These are phyloP conservation scores for Linderniella brevidens DNA, from an alignment of 257 asterid species.

Conservation along the genomic window DNA sequence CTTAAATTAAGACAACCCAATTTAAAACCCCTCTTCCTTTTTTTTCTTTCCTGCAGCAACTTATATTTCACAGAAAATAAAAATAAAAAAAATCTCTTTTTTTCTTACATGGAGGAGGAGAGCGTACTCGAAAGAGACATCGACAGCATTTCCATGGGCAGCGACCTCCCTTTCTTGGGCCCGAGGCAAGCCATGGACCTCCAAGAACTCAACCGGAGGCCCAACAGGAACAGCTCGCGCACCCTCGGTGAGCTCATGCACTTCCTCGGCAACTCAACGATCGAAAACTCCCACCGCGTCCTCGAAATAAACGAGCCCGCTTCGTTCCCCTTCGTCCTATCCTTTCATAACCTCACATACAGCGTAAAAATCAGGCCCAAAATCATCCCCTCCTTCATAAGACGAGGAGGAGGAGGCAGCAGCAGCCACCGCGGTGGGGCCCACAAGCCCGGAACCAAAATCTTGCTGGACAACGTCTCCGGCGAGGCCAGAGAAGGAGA, in stretches of 20 bases:
- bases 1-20: too few species aligned
- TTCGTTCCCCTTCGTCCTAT: conserved; percentile 27
- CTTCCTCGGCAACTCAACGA: conserved; percentile 28
- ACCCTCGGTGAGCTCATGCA: conserved; percentile 59
- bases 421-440: too few species aligned
- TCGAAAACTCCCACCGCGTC: conserved; percentile 12
- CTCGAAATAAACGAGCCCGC: conserved; percentile 15
- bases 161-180: conserved; percentile 57
- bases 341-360: conserved; percentile 37
- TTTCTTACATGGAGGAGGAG: too few species aligned
- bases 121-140: background rate
- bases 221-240: conserved; percentile 25
- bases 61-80: too few species aligned
- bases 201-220: conserved; percentile 28
- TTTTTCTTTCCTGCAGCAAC: too few species aligned
- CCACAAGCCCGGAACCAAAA: conserved; percentile 10
- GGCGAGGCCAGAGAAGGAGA: conserved; percentile 52
- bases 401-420: too few species aligned
- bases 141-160: conserved; percentile 30
- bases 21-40: too few species aligned
- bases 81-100: too few species aligned
- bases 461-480: conserved; percentile 24
- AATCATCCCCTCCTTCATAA: conserved; percentile 11
- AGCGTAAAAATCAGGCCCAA: conserved; percentile 17
- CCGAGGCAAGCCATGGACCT: conserved; percentile 50